Conservation (phyloP, 1,284 basidiomycete genomes). For the Gomphus bonarii region DNA sequence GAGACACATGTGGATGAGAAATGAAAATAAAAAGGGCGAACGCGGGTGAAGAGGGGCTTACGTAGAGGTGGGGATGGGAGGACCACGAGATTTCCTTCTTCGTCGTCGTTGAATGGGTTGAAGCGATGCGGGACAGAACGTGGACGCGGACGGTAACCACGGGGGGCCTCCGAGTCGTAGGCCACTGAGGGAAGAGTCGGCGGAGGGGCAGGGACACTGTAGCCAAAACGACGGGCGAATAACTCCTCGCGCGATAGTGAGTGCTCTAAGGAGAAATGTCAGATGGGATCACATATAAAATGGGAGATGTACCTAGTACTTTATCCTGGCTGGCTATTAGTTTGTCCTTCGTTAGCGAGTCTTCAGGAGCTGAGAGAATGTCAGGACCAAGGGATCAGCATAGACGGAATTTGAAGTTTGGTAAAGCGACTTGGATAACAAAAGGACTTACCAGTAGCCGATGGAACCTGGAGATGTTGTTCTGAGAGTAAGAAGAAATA, state of each 20-base stretch:
- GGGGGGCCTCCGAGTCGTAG: background rate
- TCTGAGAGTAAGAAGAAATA: background rate
- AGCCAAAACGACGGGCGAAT: conserved; percentile 8
- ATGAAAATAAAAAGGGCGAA: background rate
- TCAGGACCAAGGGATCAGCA: too few relatives aligned
- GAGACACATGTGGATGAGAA: background rate
- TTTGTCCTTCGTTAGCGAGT: background rate
- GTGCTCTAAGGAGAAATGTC: background rate
- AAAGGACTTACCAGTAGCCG: background rate
- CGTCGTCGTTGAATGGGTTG: background rate
- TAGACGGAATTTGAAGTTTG: too few relatives aligned
- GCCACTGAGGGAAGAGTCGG: background rate
- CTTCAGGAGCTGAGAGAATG: background rate
- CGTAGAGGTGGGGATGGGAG: conserved; percentile 9
- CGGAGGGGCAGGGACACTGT: background rate
- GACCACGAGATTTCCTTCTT: conserved; percentile 4
- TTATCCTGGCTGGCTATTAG: background rate
- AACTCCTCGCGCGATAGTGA: background rate
- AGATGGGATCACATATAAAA: background rate
- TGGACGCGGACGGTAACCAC: background rate
- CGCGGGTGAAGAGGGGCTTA: too few relatives aligned
- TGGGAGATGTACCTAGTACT: background rate
- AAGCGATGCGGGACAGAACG: background rate
- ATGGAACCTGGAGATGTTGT: background rate
- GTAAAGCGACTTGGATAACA: too few relatives aligned